These are phyloP conservation scores for Boehmeria nivea DNA, from an alignment of 306 rosid species.

Conservation along the genomic window DNA sequence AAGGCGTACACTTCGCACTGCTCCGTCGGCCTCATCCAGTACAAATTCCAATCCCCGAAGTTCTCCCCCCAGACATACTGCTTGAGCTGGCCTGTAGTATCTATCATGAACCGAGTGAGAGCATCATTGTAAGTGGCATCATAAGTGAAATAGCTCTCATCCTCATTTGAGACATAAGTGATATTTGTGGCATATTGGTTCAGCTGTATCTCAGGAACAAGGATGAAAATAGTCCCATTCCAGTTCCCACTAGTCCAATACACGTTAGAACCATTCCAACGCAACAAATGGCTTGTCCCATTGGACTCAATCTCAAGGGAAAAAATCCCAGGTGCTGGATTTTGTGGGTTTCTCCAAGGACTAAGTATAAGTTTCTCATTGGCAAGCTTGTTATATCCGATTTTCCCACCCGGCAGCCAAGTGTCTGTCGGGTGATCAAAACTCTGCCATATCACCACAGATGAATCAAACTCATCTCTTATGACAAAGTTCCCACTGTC, in stretches of 20 bases:
- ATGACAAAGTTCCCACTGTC: conserved; percentile 28
- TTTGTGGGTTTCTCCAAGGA: conserved; percentile 19
- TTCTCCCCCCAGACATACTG: conserved; percentile 15
- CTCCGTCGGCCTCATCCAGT: conserved; percentile 12
- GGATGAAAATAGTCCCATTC: conserved; percentile 9
- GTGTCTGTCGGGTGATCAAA: conserved; percentile 41
- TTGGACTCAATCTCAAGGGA: conserved; percentile 14
- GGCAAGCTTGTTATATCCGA: conserved; percentile 20
- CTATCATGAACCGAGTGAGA: conserved; percentile 17
- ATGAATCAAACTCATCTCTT: conserved; percentile 4
- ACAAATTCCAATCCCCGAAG: not conserved
- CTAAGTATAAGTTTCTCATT: conserved; percentile 5
- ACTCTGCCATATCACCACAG: conserved; percentile 33
- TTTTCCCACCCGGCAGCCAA: conserved; percentile 31
- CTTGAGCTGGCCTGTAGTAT: conserved; percentile 23
- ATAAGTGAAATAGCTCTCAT: conserved; percentile 17
- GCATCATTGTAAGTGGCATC: not conserved
- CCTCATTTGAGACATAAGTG: not conserved
- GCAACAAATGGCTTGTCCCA: conserved; percentile 2
- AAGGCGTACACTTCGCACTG: conserved; percentile 12
- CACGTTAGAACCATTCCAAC: not conserved
- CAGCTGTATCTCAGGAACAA: conserved; percentile 11
- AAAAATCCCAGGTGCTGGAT: conserved; percentile 28
- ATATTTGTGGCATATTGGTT: conserved; percentile 4
- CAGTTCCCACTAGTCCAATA: conserved; percentile 22